phyloP scores from a whole-genome alignment of 2,329 filamentous ascomycete species.

The Colletotrichum viniferum region DNA sequence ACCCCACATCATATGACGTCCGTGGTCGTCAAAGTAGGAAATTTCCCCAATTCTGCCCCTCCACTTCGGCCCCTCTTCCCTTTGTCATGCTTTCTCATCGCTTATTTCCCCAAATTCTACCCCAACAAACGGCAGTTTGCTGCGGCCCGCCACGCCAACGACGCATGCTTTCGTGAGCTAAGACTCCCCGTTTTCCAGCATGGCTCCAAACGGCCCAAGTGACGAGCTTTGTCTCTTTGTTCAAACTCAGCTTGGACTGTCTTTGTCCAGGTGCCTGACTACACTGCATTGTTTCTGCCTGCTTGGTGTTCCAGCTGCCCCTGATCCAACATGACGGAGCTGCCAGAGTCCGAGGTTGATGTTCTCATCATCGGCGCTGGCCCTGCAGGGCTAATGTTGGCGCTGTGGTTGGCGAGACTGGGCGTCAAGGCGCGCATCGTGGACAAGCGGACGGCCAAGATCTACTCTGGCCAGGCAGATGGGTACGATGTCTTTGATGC shows the following conservation, averaged over 20 bases:
- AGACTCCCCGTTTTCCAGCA: background rate
- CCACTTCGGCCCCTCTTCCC: background rate
- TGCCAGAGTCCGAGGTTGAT: conserved; percentile 13
- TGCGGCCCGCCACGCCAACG: background rate
- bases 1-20: conserved; percentile 12
- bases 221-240: background rate
- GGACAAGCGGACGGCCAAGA: conserved; percentile 44
- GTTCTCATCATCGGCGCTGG: conserved; percentile 20
- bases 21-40: background rate
- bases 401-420: conserved; percentile 44
- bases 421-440: conserved; percentile 46
- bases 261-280: background rate
- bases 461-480: conserved; percentile 49
- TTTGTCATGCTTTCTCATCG: conserved; percentile 22
- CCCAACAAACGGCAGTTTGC: conserved; percentile 1
- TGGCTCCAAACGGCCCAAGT: background rate
- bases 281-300: background rate
- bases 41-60: background rate
- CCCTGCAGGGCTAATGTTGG: conserved; percentile 47
- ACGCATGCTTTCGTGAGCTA: background rate
- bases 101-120: conserved; percentile 11
- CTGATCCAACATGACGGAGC: background rate
- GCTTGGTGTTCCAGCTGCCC: background rate
- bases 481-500: conserved; percentile 56
- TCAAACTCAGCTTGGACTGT: background rate